phyloP scores from a whole-genome alignment of 495 filamentous ascomycete species.

The Podospora appendiculata region DNA sequence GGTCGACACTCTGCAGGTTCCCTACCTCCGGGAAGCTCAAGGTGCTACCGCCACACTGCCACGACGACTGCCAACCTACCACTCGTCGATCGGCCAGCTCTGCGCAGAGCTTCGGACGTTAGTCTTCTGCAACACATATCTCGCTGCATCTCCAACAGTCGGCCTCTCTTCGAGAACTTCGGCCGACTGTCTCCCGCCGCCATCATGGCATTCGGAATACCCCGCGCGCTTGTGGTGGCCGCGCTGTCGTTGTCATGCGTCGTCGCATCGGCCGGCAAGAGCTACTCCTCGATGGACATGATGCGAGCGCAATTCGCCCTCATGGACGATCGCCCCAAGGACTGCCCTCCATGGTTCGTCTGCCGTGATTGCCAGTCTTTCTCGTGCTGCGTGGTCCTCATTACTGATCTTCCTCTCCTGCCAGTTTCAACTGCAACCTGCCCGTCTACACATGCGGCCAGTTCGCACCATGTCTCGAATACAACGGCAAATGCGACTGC shows the following conservation, averaged over 20 bases:
- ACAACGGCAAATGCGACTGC: conserved; percentile 85
- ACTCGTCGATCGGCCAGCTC: too few species aligned
- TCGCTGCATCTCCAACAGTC: too few species aligned
- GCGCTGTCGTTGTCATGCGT: conserved; percentile 33
- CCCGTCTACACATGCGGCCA: conserved; percentile 86
- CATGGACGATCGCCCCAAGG: conserved; percentile 45
- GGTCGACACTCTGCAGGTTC: too few species aligned
- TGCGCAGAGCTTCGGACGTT: background rate
- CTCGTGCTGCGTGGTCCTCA: too few species aligned
- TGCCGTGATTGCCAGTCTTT: too few species aligned
- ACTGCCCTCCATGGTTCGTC: conserved; percentile 58
- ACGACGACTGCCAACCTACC: too few species aligned
- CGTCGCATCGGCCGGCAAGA: conserved; percentile 32
- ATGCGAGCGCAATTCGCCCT: conserved; percentile 43
- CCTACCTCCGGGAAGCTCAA: too few species aligned
- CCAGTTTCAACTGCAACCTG: conserved; percentile 95
- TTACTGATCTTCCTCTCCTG: conserved; percentile 7
- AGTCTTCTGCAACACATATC: too few species aligned
- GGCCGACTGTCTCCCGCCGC: background rate
- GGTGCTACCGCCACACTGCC: too few species aligned
- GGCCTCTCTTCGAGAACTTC: too few species aligned
- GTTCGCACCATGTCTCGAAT: conserved; percentile 75
- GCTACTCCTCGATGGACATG: conserved; percentile 41
- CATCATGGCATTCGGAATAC: conserved; percentile 29
- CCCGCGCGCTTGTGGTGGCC: conserved; percentile 27